Evolutionary conservation across 2,329 filamentous ascomycete genomes (phyloP), one percentile per base, ranked within the genome.

Genomic region (Gyromitra esculenta): DNA sequence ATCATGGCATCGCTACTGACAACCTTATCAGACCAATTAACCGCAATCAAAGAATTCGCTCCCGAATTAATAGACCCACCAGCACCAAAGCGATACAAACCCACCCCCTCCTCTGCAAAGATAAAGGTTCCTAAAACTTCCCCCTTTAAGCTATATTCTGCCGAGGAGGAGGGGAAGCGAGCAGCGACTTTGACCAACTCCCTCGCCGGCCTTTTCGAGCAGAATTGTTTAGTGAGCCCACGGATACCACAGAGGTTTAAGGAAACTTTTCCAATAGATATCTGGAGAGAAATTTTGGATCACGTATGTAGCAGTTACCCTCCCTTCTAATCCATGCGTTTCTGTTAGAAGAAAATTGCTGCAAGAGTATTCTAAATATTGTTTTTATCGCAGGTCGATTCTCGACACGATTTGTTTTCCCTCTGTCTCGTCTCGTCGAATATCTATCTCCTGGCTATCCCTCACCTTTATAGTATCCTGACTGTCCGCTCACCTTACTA

Each of bases 231-330:
- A 35, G n/a, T 73, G 18, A 7, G 50, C 25, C 11, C 18, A 13
- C 37, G 37, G n/a, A 18, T 52, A 4, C n/a, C 31, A 25, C 11
- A n/a, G 41, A 41, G 21, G 25, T 73, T 73, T 35, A 31, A 57
- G n/a, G 43, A 39, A 6, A 15, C 39, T 1, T 74, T 74, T 21
- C 64, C 71, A 31, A 45, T 74, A 13, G 71, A 74, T 74, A 62
- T 69, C 56, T 74, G 71, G 71, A 45, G 8, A 18, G 63, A 74
- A 18, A 70, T 75, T 31, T 63, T 75, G 39, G 65, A 70, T 25
- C 31, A 70, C 18, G 56, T 62, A 43, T 39, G 68, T 64, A 64
- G 15, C 21, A 60, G 11, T 37, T 9, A 41, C n/a, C 6, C 37
- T 13, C 7, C 13, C 41, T 59, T 60, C 31, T 21, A 18, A 48